phyloP scores from a whole-genome alignment of 2,329 filamentous ascomycete species.

The Neonectria magnoliae region DNA sequence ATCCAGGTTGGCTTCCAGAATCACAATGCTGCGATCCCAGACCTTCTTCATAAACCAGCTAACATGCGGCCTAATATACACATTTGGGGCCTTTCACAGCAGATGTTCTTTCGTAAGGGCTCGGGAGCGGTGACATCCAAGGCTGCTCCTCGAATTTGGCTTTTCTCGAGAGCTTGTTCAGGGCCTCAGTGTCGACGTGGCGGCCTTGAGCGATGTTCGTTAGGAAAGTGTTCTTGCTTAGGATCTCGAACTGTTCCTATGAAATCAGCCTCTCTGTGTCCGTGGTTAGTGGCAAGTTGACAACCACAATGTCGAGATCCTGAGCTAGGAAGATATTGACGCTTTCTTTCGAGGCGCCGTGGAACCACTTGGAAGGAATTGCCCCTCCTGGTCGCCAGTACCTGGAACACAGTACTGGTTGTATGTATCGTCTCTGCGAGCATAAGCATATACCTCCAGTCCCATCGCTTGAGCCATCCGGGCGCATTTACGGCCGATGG shows the following conservation, averaged over 20 bases:
- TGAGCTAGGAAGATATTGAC: slow-evolving; percentile 54
- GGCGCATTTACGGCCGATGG: slow-evolving; percentile 55
- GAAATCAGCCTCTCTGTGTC: slow-evolving; percentile 54
- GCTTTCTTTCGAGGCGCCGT: slow-evolving; percentile 43
- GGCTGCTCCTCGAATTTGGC: slow-evolving; percentile 65
- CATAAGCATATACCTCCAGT: slow-evolving; percentile 74
- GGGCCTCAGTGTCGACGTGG: slow-evolving; percentile 54
- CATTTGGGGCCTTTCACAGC: neutral
- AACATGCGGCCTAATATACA: slow-evolving; percentile 44
- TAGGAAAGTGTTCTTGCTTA: slow-evolving; percentile 59
- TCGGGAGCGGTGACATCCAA: slow-evolving; percentile 79
- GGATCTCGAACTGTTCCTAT: slow-evolving; percentile 5
- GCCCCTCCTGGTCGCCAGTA: slow-evolving; percentile 59
- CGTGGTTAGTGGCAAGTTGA: slow-evolving; percentile 52
- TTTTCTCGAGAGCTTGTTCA: slow-evolving; percentile 64
- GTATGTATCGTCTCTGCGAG: slow-evolving; percentile 64
- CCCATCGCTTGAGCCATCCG: slow-evolving; percentile 66
- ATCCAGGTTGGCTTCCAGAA: neutral
- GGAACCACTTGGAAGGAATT: slow-evolving; percentile 54
- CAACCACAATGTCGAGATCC: slow-evolving; percentile 55
- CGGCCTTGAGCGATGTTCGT: slow-evolving; percentile 71
- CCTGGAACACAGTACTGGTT: slow-evolving; percentile 71
- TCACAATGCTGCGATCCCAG: neutral
- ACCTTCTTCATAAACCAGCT: slow-evolving; percentile 21
- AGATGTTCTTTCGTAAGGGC: slow-evolving; percentile 58